Conservation (phyloP, 2,329 filamentous ascomycete species). For the Claviceps capensis region DNA sequence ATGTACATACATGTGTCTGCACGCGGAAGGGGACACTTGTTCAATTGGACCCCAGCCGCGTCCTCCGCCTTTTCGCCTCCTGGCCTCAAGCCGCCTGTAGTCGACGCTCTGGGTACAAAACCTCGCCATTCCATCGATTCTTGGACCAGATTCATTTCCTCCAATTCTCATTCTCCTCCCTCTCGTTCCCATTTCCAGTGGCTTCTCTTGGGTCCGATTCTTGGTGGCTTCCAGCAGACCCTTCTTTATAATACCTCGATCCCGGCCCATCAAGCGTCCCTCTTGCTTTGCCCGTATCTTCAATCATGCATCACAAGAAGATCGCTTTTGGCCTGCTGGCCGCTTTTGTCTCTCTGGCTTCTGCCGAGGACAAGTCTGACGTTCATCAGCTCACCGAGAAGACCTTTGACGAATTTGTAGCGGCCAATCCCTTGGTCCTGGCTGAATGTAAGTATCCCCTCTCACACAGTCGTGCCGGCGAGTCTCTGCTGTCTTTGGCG, state of each 20-base stretch:
- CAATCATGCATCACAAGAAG: conserved; percentile 33
- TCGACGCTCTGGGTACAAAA: conserved; percentile 19
- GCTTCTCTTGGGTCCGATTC: conserved; percentile 2
- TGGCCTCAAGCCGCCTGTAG: conserved; percentile 5
- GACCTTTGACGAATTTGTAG: conserved; percentile 77
- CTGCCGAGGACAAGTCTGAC: conserved; percentile 51
- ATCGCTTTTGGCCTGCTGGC: conserved; percentile 40
- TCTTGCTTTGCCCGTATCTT: conserved; percentile 7
- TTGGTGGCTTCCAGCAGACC: conserved; percentile 2
- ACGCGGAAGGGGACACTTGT: conserved; percentile 29
- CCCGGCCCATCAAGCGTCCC: not conserved
- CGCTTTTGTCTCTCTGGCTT: conserved; percentile 42
- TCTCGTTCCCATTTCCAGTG: conserved; percentile 7
- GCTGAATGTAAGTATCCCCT: conserved; percentile 68
- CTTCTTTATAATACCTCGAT: not conserved
- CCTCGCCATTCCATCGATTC: conserved; percentile 15
- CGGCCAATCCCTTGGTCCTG: conserved; percentile 74
- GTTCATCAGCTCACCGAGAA: conserved; percentile 76
- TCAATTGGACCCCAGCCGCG: conserved; percentile 22
- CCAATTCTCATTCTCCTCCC: conserved; percentile 5
- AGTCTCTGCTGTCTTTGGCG: not conserved
- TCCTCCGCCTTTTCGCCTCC: conserved; percentile 8
- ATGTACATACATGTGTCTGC: not conserved
- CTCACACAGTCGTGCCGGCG: not conserved
- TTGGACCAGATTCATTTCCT: conserved; percentile 9